phyloP scores from a whole-genome alignment of 345 rosid species.

The Populus nigra region DNA sequence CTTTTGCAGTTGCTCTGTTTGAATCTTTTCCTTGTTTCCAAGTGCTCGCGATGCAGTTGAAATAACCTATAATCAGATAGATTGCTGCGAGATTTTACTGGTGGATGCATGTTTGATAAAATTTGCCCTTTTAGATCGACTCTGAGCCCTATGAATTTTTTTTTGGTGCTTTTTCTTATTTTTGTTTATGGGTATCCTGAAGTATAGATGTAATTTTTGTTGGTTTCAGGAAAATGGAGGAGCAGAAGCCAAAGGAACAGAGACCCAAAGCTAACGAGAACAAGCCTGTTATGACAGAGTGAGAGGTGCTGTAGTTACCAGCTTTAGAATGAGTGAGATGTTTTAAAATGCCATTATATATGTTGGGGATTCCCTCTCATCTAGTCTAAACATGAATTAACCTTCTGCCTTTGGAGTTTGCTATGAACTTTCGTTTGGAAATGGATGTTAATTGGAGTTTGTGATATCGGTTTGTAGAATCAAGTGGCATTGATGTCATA shows the following conservation, averaged over 20 bases:
- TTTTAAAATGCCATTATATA: constrained; percentile 3
- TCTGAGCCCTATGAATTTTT: neutral
- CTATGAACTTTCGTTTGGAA: neutral
- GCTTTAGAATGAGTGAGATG: constrained; percentile 9
- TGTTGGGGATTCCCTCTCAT: constrained; percentile 4
- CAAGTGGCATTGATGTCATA: neutral
- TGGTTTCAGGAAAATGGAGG: constrained; percentile 71
- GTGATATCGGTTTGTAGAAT: neutral
- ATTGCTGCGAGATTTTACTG: neutral
- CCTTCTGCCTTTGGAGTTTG: neutral
- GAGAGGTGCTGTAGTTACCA: constrained; percentile 4
- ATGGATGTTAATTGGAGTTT: neutral
- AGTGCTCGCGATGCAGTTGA: no score
- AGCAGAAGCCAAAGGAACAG: constrained; percentile 94
- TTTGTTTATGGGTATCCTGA: neutral
- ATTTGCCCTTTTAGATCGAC: neutral
- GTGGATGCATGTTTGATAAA: neutral
- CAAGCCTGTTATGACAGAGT: constrained; percentile 94
- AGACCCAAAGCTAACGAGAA: constrained; percentile 89
- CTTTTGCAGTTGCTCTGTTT: no score
- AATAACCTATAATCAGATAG: no score
- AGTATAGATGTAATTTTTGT: neutral
- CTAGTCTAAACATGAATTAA: constrained; percentile 7
- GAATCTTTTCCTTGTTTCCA: no score
- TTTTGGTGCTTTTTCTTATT: neutral